These are phyloP conservation scores for Lyophyllum atratum DNA, from an alignment of 768 basidiomycete genomes.

Conservation along the genomic window DNA sequence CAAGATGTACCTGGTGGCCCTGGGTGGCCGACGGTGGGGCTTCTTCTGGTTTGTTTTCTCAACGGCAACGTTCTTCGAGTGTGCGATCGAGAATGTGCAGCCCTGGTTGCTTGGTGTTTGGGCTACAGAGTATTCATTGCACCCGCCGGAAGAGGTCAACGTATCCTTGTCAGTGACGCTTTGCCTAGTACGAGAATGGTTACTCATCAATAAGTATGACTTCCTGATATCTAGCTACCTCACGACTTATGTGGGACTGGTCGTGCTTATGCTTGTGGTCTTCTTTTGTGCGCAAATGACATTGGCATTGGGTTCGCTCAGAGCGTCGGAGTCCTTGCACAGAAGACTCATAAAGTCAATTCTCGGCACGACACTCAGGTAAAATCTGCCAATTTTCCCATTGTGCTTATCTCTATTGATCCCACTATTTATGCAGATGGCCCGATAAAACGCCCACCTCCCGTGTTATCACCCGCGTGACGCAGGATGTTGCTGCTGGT, in stretches of 20 bases:
- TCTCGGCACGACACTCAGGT: constrained; percentile 62
- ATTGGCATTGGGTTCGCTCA: constrained; percentile 45
- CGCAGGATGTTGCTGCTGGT: constrained; percentile 57
- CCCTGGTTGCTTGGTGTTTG: constrained; percentile 47
- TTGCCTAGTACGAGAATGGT: no score
- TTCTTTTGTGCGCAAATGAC: constrained; percentile 32
- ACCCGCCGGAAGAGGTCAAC: constrained; percentile 30
- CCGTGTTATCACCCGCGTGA: constrained; percentile 64
- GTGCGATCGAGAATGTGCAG: constrained; percentile 26
- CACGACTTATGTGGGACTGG: constrained; percentile 28
- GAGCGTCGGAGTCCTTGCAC: constrained; percentile 58
- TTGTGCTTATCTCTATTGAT: not conserved
- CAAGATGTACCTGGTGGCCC: constrained; percentile 35
- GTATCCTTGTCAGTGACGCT: constrained; percentile 33
- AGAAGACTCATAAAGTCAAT: constrained; percentile 49
- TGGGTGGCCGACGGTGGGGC: constrained; percentile 34
- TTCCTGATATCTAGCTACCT: constrained; percentile 45
- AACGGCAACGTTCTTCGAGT: constrained; percentile 18
- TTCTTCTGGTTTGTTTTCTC: constrained; percentile 34
- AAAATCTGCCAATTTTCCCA: constrained; percentile 5
- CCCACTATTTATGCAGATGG: constrained; percentile 34
- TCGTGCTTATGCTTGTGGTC: constrained; percentile 31
- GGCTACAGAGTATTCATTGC: constrained; percentile 41
- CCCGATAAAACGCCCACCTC: constrained; percentile 45
- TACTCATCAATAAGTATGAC: no score